Percentiles rank a stretch among this genome's conserved stretches.
Conservation (phyloP, 2,329 filamentous ascomycete species). For the Aspergillus hiratsukae region DNA sequence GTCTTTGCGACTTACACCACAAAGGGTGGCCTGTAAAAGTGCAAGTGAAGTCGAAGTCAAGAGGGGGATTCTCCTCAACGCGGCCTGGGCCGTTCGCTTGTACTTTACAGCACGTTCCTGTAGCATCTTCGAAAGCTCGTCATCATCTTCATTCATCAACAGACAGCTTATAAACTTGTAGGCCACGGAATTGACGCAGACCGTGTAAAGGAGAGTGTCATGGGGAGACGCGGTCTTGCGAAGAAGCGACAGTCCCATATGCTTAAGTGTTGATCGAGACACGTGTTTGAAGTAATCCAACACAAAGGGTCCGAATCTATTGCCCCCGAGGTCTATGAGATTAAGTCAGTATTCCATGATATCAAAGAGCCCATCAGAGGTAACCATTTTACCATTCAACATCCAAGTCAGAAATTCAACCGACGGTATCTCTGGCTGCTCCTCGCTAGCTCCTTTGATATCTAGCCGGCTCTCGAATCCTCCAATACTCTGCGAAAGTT, state of each 20-base stretch:
- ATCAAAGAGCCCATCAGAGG: background rate
- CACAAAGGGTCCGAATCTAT: slow-evolving; percentile 15
- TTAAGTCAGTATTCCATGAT: too few relatives aligned
- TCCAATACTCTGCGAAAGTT: slow-evolving; percentile 5
- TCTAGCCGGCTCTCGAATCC: background rate
- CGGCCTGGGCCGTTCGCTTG: slow-evolving; percentile 9
- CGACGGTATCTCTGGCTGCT: slow-evolving; percentile 4
- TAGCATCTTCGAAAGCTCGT: slow-evolving; percentile 5
- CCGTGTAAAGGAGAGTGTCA: slow-evolving; percentile 13
- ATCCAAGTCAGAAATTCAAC: slow-evolving; percentile 18
- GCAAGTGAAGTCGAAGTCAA: slow-evolving; percentile 8
- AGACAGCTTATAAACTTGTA: slow-evolving; percentile 19
- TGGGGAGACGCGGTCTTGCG: slow-evolving; percentile 2
- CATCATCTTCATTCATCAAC: slow-evolving; percentile 2
- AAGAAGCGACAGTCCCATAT: slow-evolving; percentile 16
- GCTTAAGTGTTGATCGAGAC: slow-evolving; percentile 12
- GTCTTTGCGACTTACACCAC: slow-evolving; percentile 6
- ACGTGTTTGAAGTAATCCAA: slow-evolving; percentile 19
- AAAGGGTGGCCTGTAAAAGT: slow-evolving; percentile 14
- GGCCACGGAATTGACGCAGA: slow-evolving; percentile 17
- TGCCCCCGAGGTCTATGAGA: slow-evolving; percentile 13
- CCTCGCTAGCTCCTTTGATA: background rate
- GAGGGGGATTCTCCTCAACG: slow-evolving; percentile 14
- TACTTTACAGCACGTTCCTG: slow-evolving; percentile 6
- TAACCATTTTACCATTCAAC: slow-evolving; percentile 14